Base-by-base conservation (phyloP, 2,329 filamentous ascomycete genomes). In the Botrytis fabae region DNA sequence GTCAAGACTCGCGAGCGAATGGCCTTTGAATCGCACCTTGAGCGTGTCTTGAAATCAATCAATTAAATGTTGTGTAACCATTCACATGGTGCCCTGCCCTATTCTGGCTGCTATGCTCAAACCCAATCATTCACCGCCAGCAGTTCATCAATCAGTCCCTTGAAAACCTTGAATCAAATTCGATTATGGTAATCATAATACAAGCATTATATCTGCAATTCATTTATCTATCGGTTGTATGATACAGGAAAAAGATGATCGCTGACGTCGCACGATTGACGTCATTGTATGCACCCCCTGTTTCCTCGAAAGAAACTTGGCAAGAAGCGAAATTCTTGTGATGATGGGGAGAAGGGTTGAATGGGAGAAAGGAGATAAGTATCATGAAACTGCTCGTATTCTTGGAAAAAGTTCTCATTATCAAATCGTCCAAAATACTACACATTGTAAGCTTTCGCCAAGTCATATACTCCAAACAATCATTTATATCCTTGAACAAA, bases 261-360 rank as follows among this genome's bases (percentile, higher is more conserved):
- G 25, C 64, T 68, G 64, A 68, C 35, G 64, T 68, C 46, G 64
- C 35, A 18, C 4, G 32, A 54, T 42, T 68, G 64, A 68, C 64
- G 64, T 68, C 64, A 68, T 68, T 38, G 22, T 54, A 2, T 25
- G 16, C 44, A 54, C 64, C 64, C 64, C 64, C 46, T 42, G 46
- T 32, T 42, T 42, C 16, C 14, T 14, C 22, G 1, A 20, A 16
- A 20, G 38, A 68, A 68, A 68, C 64, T 54, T 68, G 64, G 64
- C 64, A 68, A 40, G 64, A 57, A 68, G 64, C 64, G 35, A 68
- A 54, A 12, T 10, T 6, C 35, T 40, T n/a, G 20, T 40, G 46
- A 66, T 54, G 16, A 54, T 68, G 25, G 64, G 62, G 20, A 38
- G 51, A 22, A 20, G 9, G 25, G 18, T 25, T 28, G 46, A n/a